Evolutionary conservation across 192 early-diverging fungal species (phyloP), one percentile per base, ranked within the genome.

Genomic region (Tieghemiomyces parasiticus): DNA sequence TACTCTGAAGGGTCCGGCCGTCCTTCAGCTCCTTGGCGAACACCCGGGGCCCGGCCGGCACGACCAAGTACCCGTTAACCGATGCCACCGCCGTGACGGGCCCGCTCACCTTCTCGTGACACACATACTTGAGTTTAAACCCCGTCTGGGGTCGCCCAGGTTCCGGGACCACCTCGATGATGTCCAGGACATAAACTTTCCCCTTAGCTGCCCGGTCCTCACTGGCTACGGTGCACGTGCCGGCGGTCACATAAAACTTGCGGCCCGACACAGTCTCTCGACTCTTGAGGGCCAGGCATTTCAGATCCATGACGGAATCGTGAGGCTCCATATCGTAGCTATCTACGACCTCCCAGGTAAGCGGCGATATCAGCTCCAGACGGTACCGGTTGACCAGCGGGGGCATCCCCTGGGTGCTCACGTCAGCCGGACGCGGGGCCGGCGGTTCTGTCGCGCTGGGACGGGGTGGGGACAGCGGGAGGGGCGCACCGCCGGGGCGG

Each of bases 151-250:
- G 94, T 52, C 88, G 88, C 46, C 89, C 88, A 0, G 86, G 83
- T 66, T 95, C 91, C 4, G 96, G 96, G 32, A 99, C 92, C 35
- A 99, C 92, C 69, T 94, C 91, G 71, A 95, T 88, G 38, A 97
- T 80, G 46, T 99, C 96, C 64, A 87, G 96, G 28, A 99, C 71
- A 48, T 91, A 84, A 48, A 97, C 78, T 77, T 89, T 75, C 60
- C 96, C 96, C 44, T 90, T 77, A 67, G 85, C 82, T 0, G 90
- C 71, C 28, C 92, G 80, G 66, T 99, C 96, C 71, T 99, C 96
- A 34, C 91, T 90, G 46, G 87, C 74, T 35, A 91, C 75, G 64
- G 80, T 84, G 1, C 84, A 87, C 2, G 96, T 99, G 4, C 88
- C 92, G 30, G 95, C 80, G 8, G 83, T 89, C 45, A 99, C 70